phyloP scores from a whole-genome alignment of 306 rosid species.

The Lotus japonicus region DNA sequence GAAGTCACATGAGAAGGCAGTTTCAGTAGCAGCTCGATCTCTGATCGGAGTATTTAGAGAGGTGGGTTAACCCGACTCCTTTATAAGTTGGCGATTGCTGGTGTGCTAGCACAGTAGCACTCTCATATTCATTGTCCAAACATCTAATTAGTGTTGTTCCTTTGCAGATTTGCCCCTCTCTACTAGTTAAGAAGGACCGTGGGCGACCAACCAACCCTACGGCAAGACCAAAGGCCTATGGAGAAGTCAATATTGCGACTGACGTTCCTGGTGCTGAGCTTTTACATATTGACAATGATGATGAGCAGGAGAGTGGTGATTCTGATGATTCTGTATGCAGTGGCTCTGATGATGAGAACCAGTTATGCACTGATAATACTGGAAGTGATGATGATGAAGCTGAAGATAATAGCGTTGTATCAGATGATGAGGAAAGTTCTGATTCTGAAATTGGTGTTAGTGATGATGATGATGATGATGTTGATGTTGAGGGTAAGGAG shows the following conservation, averaged over 20 bases:
- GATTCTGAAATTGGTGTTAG: slow-evolving; percentile 9
- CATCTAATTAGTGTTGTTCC: slow-evolving; percentile 8
- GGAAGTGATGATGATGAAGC: slow-evolving; percentile 41
- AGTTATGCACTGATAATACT: slow-evolving; percentile 26
- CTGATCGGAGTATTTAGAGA: slow-evolving; percentile 78
- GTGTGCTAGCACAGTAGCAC: neutral
- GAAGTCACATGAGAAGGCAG: slow-evolving; percentile 89
- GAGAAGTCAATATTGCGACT: slow-evolving; percentile 51
- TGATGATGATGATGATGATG: slow-evolving; percentile 17
- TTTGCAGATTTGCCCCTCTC: slow-evolving; percentile 82
- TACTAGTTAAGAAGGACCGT: slow-evolving; percentile 86
- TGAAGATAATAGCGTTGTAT: slow-evolving; percentile 13
- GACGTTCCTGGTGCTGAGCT: slow-evolving; percentile 76
- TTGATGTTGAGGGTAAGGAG: slow-evolving; percentile 31
- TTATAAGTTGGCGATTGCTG: neutral
- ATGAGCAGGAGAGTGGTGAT: slow-evolving; percentile 26
- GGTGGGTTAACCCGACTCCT: slow-evolving; percentile 32
- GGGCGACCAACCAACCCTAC: slow-evolving; percentile 65
- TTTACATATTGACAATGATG: slow-evolving; percentile 38
- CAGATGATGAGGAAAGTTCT: slow-evolving; percentile 22
- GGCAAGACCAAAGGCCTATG: slow-evolving; percentile 82
- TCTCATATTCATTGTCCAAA: neutral
- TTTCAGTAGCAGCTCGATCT: slow-evolving; percentile 85
- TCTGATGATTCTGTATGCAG: slow-evolving; percentile 27
- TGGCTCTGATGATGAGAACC: slow-evolving; percentile 44